phyloP scores from a whole-genome alignment of 768 basidiomycete species.

The Leucogyrophana mollusca region DNA sequence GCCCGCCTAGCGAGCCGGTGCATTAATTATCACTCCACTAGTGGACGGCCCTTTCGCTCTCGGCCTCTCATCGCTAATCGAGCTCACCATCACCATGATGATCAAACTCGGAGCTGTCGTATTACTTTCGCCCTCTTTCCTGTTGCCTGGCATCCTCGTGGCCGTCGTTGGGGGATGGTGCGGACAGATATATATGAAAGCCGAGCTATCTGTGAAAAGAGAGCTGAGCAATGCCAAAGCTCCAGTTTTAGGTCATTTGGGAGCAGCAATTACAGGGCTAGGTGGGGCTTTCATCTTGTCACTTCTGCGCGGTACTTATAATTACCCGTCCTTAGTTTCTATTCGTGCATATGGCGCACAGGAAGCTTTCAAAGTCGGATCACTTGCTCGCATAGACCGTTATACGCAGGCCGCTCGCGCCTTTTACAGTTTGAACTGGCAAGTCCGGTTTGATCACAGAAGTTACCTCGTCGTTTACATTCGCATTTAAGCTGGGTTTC shows the following conservation, averaged over 20 bases:
- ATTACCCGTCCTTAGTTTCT: constrained; percentile 25
- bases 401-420: constrained; percentile 23
- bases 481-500: constrained; percentile 27
- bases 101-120: background rate
- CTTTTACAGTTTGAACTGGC: constrained; percentile 30
- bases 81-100: constrained; percentile 7
- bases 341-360: constrained; percentile 43
- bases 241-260: constrained; percentile 13
- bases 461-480: no score
- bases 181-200: constrained; percentile 42
- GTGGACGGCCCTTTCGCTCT: constrained; percentile 10
- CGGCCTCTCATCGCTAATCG: background rate
- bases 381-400: constrained; percentile 31
- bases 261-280: constrained; percentile 11
- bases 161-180: constrained; percentile 28
- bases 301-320: background rate
- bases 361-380: constrained; percentile 23
- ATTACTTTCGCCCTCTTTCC: constrained; percentile 15
- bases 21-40: background rate
- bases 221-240: constrained; percentile 23
- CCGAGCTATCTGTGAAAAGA: constrained; percentile 35
- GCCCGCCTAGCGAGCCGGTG: no score
- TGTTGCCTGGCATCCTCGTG: constrained; percentile 20
- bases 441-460: background rate
- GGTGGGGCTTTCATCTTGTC: constrained; percentile 6